Conservation (phyloP, 1,139 yeast species). For the Magnusiomyces starmeri region DNA sequence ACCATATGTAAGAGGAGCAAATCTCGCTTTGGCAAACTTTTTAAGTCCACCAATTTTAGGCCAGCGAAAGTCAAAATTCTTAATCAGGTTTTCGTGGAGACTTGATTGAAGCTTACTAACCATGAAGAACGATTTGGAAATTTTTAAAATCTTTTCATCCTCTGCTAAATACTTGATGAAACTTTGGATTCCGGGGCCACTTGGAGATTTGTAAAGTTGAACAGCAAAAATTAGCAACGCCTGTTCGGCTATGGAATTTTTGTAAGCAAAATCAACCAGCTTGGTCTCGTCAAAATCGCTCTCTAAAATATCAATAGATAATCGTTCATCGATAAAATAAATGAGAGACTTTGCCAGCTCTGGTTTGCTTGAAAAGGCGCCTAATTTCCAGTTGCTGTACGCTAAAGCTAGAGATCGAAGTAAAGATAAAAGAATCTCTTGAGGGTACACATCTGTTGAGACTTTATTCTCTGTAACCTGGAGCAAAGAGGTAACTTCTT, state of each 20-base stretch:
- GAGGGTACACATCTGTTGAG: slow-evolving; percentile 12
- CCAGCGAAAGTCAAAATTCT: slow-evolving; percentile 45
- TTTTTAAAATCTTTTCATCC: slow-evolving; percentile 33
- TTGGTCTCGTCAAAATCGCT: slow-evolving; percentile 3
- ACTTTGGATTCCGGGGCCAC: slow-evolving; percentile 28
- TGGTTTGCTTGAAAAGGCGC: slow-evolving; percentile 8
- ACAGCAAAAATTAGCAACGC: slow-evolving; percentile 71
- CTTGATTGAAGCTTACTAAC: slow-evolving; percentile 40
- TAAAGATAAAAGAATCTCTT: slow-evolving; percentile 13
- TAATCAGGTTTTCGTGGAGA: slow-evolving; percentile 41
- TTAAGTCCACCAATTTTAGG: slow-evolving; percentile 40
- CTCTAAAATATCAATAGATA: not conserved
- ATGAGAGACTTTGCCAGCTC: slow-evolving; percentile 12
- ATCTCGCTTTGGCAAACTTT: slow-evolving; percentile 38
- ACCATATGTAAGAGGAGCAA: slow-evolving; percentile 34
- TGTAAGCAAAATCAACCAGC: slow-evolving; percentile 3
- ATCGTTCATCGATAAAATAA: slow-evolving; percentile 7
- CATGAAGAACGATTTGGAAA: slow-evolving; percentile 18
- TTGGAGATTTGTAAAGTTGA: slow-evolving; percentile 48
- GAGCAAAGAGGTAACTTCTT: slow-evolving; percentile 38
- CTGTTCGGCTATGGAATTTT: slow-evolving; percentile 53
- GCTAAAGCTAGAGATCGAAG: slow-evolving; percentile 32
- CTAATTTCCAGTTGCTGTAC: slow-evolving; percentile 25
- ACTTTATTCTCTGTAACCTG: slow-evolving; percentile 54
- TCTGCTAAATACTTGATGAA: slow-evolving; percentile 43